Evolutionary conservation across 306 rosid species (phyloP).

Genomic region (Vigna mungo): DNA sequence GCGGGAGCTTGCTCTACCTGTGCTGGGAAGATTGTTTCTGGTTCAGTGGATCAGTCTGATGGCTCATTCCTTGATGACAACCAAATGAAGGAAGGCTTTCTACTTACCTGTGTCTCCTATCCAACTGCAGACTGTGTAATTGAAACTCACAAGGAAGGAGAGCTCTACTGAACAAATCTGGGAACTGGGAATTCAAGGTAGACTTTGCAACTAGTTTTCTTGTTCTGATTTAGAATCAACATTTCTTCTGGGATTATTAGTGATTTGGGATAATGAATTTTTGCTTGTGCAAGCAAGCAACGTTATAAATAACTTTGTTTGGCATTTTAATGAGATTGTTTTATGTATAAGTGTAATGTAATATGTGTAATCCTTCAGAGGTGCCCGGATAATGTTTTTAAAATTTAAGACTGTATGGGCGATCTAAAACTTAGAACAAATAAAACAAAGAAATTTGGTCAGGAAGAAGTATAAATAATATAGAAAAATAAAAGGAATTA

Average conservation of each 20-base stretch:
- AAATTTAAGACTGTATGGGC: too few relatives aligned
- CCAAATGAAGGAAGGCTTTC: constrained; percentile 64
- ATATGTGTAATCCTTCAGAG: too few relatives aligned
- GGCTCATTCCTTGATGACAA: constrained; percentile 79
- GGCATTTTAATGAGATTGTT: constrained; percentile 24
- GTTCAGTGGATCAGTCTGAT: constrained; percentile 78
- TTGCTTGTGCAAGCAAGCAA: constrained; percentile 39
- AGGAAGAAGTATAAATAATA: too few relatives aligned
- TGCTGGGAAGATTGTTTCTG: constrained; percentile 69
- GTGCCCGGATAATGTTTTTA: too few relatives aligned
- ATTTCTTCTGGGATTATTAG: constrained; percentile 27
- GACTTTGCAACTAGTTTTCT: constrained; percentile 33
- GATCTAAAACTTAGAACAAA: too few relatives aligned
- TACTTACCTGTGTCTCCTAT: constrained; percentile 73
- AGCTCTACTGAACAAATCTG: constrained; percentile 61
- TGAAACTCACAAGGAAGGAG: constrained; percentile 82
- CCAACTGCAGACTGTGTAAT: constrained; percentile 80
- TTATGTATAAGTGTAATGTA: too few relatives aligned
- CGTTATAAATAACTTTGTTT: constrained; percentile 10
- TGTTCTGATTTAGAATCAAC: constrained; percentile 36
- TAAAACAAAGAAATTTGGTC: too few relatives aligned
- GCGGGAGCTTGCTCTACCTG: constrained; percentile 92
- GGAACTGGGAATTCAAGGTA: constrained; percentile 16
- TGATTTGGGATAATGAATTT: constrained; percentile 37
- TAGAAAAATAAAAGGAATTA: too few relatives aligned